These are phyloP conservation scores for Sporothrix protearum DNA, from an alignment of 2,329 filamentous ascomycete genomes.

Conservation along the genomic window DNA sequence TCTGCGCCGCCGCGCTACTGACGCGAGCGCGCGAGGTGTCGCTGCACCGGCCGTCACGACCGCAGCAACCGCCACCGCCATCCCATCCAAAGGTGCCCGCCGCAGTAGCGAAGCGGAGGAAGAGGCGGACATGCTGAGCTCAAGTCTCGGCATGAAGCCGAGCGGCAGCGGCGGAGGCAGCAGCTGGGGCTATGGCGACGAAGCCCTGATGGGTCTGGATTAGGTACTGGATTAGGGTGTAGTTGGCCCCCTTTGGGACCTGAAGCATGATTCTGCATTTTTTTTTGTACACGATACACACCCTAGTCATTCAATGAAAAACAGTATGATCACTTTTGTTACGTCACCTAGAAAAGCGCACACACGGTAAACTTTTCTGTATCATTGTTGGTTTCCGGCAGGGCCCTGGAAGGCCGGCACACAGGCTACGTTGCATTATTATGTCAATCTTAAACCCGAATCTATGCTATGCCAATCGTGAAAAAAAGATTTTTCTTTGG, in stretches of 20 bases:
- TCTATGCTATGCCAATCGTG: background rate
- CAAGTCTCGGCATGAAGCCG: slow-evolving; percentile 50
- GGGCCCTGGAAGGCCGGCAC: background rate
- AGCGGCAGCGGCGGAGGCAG: slow-evolving; percentile 37
- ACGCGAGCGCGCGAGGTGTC: slow-evolving; percentile 23
- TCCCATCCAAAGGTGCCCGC: slow-evolving; percentile 31
- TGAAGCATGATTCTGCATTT: background rate
- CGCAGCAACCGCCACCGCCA: slow-evolving; percentile 22
- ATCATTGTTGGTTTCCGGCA: background rate
- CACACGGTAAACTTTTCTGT: background rate
- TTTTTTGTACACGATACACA: background rate
- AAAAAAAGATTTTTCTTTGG: too few species aligned
- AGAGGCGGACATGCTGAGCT: slow-evolving; percentile 42
- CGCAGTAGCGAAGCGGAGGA: slow-evolving; percentile 44
- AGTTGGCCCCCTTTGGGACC: background rate
- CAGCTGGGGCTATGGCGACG: slow-evolving; percentile 79
- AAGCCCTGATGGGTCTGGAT: slow-evolving; percentile 78
- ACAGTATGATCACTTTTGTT: background rate
- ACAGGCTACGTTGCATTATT: background rate
- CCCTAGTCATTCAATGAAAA: background rate
- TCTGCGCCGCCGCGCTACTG: slow-evolving; percentile 39
- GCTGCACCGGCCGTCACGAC: slow-evolving; percentile 23
- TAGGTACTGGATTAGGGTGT: slow-evolving; percentile 35
- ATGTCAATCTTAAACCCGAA: background rate
- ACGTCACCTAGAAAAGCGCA: background rate